Base-by-base conservation (phyloP, 176 grass and related monocot species). In the Zizania latifolia region DNA sequence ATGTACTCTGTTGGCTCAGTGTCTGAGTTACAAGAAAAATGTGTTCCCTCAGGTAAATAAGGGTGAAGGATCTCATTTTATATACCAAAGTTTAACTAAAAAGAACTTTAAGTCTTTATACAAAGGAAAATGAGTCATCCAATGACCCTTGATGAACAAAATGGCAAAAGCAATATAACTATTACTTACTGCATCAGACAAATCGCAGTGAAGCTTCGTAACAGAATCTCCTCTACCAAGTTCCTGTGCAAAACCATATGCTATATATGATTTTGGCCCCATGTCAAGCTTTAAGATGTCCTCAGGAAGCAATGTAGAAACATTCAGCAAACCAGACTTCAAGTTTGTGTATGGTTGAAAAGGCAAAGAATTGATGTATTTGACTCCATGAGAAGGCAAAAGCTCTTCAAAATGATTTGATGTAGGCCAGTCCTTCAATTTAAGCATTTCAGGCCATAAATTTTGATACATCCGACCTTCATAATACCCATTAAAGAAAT, bases 241-340 rank as follows among this genome's bases (percentile, higher is more conserved):
- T 87, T 96, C 92, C 58, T 96, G 23, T 48, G 68, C 58, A 81
- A 28, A 73, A 9, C 92, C 92, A 89, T 96, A 96, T 36, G 92
- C 92, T 81, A 96, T 96, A 80, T 92, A 96, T 58, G 88, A 89
- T 84, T 96, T 96, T 82, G 92, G 92, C 10, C 92, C 92, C 86
- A 96, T 76, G 81, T 96, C 92, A 45, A 76, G 74, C 79, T 89
- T 91, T 46, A 92, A 30, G 31, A 87, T 15, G 9, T 92, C 83
- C 59, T 24, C 60, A 40, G 92, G 92, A 68, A 96, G 77, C 66
- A 82, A 43, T 17, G 81, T 68, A 24, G 86, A 90, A 64, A 92
- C 51, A 84, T 91, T 96, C 22, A 96, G 65, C 17, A 76, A 58
- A 15, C 92, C 89, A 78, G 68, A 78, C 35, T 84, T 86, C 72